Percentiles rank a stretch among this genome's conserved stretches.
Conservation (phyloP, 2,329 filamentous ascomycete genomes). For the Curvularia sp. region DNA sequence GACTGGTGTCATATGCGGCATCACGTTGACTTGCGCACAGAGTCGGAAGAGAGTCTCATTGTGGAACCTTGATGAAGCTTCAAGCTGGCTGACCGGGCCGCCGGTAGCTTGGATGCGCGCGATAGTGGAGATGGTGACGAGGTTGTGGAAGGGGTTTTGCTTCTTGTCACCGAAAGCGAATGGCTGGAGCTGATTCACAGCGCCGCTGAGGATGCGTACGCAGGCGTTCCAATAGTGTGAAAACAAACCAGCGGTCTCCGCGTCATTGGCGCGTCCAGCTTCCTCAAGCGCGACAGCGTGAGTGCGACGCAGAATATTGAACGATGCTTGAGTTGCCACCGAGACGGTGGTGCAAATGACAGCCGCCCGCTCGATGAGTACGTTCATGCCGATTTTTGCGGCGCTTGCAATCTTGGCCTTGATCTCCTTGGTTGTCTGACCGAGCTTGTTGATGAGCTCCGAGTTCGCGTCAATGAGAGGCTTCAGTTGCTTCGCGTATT, state of each 20-base stretch:
- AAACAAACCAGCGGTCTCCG: not conserved
- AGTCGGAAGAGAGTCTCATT: not conserved
- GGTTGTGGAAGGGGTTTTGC: not conserved
- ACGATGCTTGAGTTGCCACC: not conserved
- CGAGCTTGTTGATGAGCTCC: too few species aligned
- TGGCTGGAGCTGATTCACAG: not conserved
- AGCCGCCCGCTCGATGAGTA: not conserved
- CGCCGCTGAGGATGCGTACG: not conserved
- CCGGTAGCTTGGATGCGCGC: not conserved
- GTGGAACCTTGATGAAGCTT: not conserved
- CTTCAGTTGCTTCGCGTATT: not conserved
- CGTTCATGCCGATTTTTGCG: not conserved
- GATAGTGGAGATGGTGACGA: not conserved
- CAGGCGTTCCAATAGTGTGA: not conserved
- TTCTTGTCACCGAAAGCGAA: not conserved
- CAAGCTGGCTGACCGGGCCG: not conserved
- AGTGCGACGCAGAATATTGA: not conserved
- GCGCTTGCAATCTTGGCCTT: not conserved
- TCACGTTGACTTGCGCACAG: not conserved
- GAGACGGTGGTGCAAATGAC: not conserved
- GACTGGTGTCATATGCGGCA: not conserved
- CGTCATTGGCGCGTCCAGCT: not conserved
- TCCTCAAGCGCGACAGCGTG: not conserved
- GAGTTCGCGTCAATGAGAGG: too few species aligned
- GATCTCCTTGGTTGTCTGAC: too few species aligned